Percentiles rank a stretch among this genome's conserved stretches.
These are phyloP conservation scores for Tulasnella sp. DNA, from an alignment of 768 basidiomycete species.

Conservation along the genomic window DNA sequence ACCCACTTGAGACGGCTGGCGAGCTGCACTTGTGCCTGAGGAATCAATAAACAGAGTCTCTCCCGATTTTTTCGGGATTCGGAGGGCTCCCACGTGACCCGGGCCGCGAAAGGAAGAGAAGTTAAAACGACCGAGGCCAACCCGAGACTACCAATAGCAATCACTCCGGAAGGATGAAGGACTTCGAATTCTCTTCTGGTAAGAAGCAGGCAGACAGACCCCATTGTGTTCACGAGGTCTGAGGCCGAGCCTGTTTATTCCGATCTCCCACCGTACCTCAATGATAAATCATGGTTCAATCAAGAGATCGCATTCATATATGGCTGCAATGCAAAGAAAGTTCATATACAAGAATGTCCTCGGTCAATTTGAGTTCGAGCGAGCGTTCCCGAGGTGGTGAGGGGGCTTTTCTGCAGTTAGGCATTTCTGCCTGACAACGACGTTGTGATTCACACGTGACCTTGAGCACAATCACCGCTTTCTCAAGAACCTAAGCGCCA, in stretches of 20 bases:
- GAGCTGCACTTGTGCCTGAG: not conserved
- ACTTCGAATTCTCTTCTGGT: not conserved
- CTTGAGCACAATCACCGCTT: too few relatives aligned
- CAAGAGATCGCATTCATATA: too few relatives aligned
- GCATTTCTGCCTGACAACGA: too few relatives aligned
- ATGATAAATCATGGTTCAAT: too few relatives aligned
- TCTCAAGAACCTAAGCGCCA: too few relatives aligned
- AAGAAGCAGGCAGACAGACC: not conserved
- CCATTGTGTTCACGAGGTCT: not conserved
- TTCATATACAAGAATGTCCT: too few relatives aligned
- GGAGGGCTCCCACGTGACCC: not conserved
- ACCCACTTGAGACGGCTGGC: not conserved
- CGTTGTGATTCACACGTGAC: too few relatives aligned
- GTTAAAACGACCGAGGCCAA: not conserved
- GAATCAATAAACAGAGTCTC: not conserved
- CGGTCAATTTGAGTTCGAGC: too few relatives aligned
- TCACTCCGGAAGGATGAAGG: not conserved
- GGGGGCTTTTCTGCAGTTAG: too few relatives aligned
- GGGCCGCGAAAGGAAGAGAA: not conserved
- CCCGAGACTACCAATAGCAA: not conserved
- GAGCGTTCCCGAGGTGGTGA: too few relatives aligned
- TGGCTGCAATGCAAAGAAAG: too few relatives aligned
- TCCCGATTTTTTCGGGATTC: not conserved
- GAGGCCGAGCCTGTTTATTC: not conserved
- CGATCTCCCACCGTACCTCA: not conserved